Percentiles rank a stretch among this genome's conserved stretches.
phyloP scores from a whole-genome alignment of 768 basidiomycete species.

The Cystobasidium tubakii region DNA sequence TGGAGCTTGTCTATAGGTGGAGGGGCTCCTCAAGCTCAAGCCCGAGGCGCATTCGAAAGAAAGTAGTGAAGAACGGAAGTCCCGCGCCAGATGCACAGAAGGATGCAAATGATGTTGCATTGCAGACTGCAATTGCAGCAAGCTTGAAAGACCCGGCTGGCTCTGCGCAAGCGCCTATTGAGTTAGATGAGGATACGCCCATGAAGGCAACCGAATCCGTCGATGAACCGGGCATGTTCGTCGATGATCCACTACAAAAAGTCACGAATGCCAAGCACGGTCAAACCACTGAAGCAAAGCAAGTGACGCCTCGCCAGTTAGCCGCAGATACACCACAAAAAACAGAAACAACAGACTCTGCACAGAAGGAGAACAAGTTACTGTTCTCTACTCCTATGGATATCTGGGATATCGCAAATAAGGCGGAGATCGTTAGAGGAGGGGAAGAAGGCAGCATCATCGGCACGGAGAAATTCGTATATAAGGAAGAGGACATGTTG shows the following conservation, averaged over 20 bases:
- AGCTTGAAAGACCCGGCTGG: conserved; percentile 6
- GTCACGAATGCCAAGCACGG: background rate
- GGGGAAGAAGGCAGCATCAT: conserved; percentile 26
- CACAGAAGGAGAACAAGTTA: background rate
- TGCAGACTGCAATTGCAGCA: conserved; percentile 13
- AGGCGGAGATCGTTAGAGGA: conserved; percentile 5
- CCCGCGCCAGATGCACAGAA: background rate
- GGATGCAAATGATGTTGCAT: background rate
- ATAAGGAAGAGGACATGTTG: conserved; percentile 2
- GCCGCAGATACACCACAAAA: background rate
- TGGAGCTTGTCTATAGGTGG: conserved; percentile 33
- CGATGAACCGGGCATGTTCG: background rate
- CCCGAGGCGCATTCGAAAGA: background rate
- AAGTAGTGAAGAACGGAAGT: background rate
- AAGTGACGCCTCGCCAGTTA: background rate
- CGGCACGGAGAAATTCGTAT: conserved; percentile 15
- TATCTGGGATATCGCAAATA: conserved; percentile 10
- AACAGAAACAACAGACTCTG: background rate
- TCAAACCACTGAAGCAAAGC: background rate
- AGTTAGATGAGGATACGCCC: background rate
- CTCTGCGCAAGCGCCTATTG: background rate
- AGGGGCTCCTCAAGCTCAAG: background rate
- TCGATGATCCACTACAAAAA: background rate
- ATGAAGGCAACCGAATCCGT: background rate
- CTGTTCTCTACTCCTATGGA: background rate